Conservation (phyloP, 192 early-diverging fungal genomes). For the Entrophospora sp. region DNA sequence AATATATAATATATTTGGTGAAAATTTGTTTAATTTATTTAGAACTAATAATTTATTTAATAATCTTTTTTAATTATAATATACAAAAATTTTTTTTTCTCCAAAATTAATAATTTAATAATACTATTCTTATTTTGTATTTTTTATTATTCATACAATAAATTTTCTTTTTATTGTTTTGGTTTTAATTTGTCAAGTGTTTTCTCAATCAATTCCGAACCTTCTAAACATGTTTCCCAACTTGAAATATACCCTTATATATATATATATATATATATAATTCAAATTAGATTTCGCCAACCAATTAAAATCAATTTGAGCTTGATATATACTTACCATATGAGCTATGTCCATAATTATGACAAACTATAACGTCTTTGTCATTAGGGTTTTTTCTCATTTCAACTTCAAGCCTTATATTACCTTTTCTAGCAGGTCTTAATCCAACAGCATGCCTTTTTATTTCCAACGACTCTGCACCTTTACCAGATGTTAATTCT, state of each 20-base stretch:
- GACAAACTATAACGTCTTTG: conserved; percentile 34
- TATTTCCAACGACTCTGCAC: conserved; percentile 28
- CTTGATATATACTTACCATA: conserved; percentile 33
- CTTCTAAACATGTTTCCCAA: conserved; percentile 44
- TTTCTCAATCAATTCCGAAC: conserved; percentile 30
- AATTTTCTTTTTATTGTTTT: too few relatives aligned
- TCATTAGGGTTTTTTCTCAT: conserved; percentile 24
- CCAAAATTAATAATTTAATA: too few relatives aligned
- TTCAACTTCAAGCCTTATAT: conserved; percentile 48
- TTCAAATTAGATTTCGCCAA: neutral
- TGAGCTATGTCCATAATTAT: conserved; percentile 60
- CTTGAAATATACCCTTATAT: conserved; percentile 47
- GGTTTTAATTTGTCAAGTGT: too few relatives aligned
- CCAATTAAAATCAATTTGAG: neutral
- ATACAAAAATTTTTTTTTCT: too few relatives aligned
- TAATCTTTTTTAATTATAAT: too few relatives aligned
- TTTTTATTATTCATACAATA: too few relatives aligned
- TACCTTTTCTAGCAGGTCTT: conserved; percentile 39
- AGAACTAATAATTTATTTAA: too few relatives aligned
- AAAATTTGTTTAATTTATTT: too few relatives aligned
- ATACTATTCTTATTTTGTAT: too few relatives aligned
- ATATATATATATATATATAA: neutral
- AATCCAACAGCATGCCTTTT: conserved; percentile 45
- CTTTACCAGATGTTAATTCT: conserved; percentile 34
- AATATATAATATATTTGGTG: too few relatives aligned